Evolutionary conservation across 1,284 basidiomycete species (phyloP), one percentile per base, ranked within the genome.

Genomic region (Leccinum cinnamomeum): DNA sequence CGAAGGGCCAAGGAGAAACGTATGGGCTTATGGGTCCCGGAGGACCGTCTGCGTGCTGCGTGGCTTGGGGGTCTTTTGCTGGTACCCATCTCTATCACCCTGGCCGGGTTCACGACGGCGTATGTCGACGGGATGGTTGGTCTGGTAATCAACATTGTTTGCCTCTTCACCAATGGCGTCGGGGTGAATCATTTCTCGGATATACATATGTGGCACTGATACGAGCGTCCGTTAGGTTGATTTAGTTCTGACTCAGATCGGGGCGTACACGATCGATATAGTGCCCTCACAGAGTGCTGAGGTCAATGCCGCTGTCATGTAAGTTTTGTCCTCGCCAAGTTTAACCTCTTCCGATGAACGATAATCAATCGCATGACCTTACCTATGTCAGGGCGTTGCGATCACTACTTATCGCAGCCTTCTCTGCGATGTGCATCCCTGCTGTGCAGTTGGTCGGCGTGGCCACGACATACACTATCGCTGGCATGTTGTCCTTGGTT

Each of bases 201-300:
- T 7, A 12, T 20, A 4, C 12, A 2, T 33, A n/a, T 25, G 8
- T 33, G 10, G 53, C 28, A 30, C 23, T 55, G 41, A 65, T 56
- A 3, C 39, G 14, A 59, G 3, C 5, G 11, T 62, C 3, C 20
- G 8, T 8, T 37, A 79, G 82, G 79, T 79, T 62, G 81, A 76
- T 48, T 72, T 84, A 54, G 76, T 82, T 5, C 70, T 89, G 5
- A 79, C 80, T 0, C 83, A 85, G 0, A 68, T 79, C 1, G 80
- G 83, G 50, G 81, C 87, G 7, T 89, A 88, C 69, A 72, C 76
- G 23, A 82, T 89, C 16, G 88, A 89, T 65, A 72, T 83, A 12
- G 69, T 85, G 69, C 84, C 84, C 48, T 68, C 72, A 3, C 76
- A 79, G 16, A 83, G 82, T 61, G 84, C 85, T 1, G 85, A 89